These are phyloP conservation scores for Neophaeococcomyces mojaviensis DNA, from an alignment of 2,329 filamentous ascomycete species.

Conservation along the genomic window DNA sequence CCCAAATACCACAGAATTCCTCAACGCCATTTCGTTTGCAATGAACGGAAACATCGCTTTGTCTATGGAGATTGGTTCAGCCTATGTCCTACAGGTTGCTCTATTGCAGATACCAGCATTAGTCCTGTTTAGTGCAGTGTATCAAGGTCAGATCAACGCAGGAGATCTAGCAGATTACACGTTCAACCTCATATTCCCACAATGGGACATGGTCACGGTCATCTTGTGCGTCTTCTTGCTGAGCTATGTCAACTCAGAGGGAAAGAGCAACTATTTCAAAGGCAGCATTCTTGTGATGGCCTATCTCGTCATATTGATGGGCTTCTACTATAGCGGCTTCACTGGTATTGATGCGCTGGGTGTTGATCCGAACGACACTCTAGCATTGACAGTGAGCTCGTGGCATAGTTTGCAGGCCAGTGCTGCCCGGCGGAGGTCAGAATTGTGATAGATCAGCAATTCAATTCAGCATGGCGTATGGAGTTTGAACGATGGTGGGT, in stretches of 20 bases:
- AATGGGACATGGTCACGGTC: conserved; percentile 98
- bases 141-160: conserved; percentile 51
- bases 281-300: conserved; percentile 88
- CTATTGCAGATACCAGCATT: conserved; percentile 88
- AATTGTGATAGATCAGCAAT: not conserved
- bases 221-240: conserved; percentile 93
- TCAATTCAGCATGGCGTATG: not conserved
- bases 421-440: not conserved
- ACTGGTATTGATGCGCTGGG: conserved; percentile 42
- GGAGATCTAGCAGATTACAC: conserved; percentile 44
- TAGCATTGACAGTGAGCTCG: conserved; percentile 26
- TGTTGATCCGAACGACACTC: conserved; percentile 40
- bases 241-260: conserved; percentile 95
- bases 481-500: not conserved
- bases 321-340: conserved; percentile 78
- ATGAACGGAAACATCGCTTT: conserved; percentile 99
- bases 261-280: conserved; percentile 99
- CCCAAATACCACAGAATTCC: conserved; percentile 94
- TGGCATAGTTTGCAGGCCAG: conserved; percentile 1
- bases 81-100: conserved; percentile 93
- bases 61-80: conserved; percentile 98
- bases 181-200: conserved; percentile 79
- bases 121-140: conserved; percentile 80
- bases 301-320: conserved; percentile 83
- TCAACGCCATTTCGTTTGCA: conserved; percentile 97